phyloP scores from a whole-genome alignment of 495 filamentous ascomycete species.

The Chaetomium cochliodes region DNA sequence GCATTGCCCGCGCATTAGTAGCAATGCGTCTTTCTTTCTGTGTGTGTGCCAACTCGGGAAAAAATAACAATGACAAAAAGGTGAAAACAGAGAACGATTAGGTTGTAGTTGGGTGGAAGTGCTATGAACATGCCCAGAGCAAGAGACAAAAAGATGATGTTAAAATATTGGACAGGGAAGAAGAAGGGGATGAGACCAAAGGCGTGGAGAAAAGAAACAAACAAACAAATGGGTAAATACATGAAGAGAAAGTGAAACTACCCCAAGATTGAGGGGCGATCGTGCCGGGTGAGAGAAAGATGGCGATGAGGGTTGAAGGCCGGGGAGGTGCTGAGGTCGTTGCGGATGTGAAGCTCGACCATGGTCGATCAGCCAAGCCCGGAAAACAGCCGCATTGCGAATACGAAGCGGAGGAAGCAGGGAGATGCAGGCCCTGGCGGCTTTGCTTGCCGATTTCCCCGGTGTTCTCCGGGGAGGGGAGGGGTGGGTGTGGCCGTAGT shows the following conservation, averaged over 20 bases:
- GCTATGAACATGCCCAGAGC: not conserved
- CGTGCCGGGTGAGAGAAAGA: not conserved
- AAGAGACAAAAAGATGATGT: not conserved
- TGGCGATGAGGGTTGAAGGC: not conserved
- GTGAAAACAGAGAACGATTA: not conserved
- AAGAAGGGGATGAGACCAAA: not conserved
- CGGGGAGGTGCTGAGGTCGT: not conserved
- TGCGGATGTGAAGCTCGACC: not conserved
- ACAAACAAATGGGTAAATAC: slow-evolving; percentile 7
- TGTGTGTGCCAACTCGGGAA: not conserved
- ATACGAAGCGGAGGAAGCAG: slow-evolving; percentile 2
- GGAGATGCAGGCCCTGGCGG: slow-evolving; percentile 10
- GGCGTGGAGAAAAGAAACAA: not conserved
- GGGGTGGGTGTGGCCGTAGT: slow-evolving; percentile 6
- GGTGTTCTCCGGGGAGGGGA: not conserved
- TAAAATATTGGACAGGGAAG: not conserved
- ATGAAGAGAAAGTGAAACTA: slow-evolving; percentile 13
- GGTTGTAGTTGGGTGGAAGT: not conserved
- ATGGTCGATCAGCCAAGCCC: slow-evolving; percentile 6
- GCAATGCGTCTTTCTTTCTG: not conserved
- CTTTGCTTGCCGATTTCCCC: not conserved
- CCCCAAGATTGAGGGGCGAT: not conserved
- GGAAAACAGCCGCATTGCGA: slow-evolving; percentile 1
- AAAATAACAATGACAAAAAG: not conserved
- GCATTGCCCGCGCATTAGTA: not conserved